Conservation (phyloP, 2,329 filamentous ascomycete species). For the Aspergillus sp. region DNA sequence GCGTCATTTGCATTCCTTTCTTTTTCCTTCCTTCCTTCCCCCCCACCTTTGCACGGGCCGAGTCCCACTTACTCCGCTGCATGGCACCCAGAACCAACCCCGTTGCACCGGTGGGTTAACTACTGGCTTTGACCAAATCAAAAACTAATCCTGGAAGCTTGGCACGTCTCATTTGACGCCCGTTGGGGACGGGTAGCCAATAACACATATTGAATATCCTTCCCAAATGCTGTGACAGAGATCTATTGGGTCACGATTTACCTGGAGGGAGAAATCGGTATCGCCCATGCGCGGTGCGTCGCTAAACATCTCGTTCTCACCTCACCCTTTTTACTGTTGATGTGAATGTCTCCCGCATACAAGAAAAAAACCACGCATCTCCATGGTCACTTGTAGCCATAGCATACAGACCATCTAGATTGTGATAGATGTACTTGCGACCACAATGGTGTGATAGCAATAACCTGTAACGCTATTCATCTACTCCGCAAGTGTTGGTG, state of each 20-base stretch:
- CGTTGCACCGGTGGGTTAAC: too few species aligned
- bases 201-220: not conserved
- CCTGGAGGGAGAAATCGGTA: not conserved
- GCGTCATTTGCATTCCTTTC: not conserved
- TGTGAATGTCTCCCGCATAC: too few species aligned
- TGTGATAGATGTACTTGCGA: too few species aligned
- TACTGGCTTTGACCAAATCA: not conserved
- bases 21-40: not conserved
- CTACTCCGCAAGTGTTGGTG: too few species aligned
- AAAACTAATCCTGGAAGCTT: not conserved
- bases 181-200: not conserved
- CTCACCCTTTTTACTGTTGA: too few species aligned
- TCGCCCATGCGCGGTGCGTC: not conserved
- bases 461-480: too few species aligned
- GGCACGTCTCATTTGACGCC: not conserved
- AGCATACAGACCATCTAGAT: too few species aligned
- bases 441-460: too few species aligned
- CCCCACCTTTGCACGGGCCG: slow-evolving; percentile 13
- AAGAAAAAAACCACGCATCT: too few species aligned
- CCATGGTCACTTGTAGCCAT: too few species aligned
- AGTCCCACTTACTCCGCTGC: slow-evolving; percentile 1
- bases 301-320: too few species aligned
- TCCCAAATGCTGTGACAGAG: not conserved
- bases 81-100: too few species aligned
- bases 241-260: not conserved